Percentiles rank a stretch among this genome's conserved stretches.
Evolutionary conservation across 1,284 basidiomycete genomes (phyloP).

Genomic region (Phellopilus nigrolimitatus): DNA sequence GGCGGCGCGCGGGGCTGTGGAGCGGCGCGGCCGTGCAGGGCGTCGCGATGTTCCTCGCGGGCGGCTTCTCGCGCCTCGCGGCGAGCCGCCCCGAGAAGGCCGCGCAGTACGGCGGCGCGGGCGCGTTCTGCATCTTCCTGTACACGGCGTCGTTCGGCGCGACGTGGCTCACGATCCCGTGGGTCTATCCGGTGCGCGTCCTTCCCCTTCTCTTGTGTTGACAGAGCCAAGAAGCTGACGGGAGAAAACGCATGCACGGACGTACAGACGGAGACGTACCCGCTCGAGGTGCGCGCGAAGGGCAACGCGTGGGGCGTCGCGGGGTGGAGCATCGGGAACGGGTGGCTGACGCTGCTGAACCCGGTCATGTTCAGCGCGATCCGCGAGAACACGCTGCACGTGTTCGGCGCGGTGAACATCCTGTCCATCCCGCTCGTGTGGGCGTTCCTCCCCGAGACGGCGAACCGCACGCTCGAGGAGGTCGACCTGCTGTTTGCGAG

Average conservation of each 20-base stretch:
- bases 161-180: slow-evolving; percentile 59
- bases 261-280: slow-evolving; percentile 52
- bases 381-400: slow-evolving; percentile 38
- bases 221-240: too few relatives aligned
- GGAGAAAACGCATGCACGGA: too few relatives aligned
- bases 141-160: slow-evolving; percentile 46
- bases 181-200: slow-evolving; percentile 32
- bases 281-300: slow-evolving; percentile 55
- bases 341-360: slow-evolving; percentile 30
- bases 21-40: slow-evolving; percentile 38
- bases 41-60: slow-evolving; percentile 39
- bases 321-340: slow-evolving; percentile 51
- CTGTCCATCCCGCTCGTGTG: slow-evolving; percentile 44
- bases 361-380: slow-evolving; percentile 35
- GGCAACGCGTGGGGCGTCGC: slow-evolving; percentile 51
- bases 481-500: slow-evolving; percentile 45
- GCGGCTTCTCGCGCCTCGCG: slow-evolving; percentile 40
- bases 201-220: background rate
- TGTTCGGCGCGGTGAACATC: slow-evolving; percentile 46
- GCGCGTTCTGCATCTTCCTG: slow-evolving; percentile 44
- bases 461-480: slow-evolving; percentile 49
- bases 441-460: slow-evolving; percentile 49
- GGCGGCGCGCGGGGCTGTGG: slow-evolving; percentile 43
- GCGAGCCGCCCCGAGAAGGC: slow-evolving; percentile 41
- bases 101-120: slow-evolving; percentile 40